phyloP scores from a whole-genome alignment of 2,329 filamentous ascomycete genomes.

The Aspergillus sp. region DNA sequence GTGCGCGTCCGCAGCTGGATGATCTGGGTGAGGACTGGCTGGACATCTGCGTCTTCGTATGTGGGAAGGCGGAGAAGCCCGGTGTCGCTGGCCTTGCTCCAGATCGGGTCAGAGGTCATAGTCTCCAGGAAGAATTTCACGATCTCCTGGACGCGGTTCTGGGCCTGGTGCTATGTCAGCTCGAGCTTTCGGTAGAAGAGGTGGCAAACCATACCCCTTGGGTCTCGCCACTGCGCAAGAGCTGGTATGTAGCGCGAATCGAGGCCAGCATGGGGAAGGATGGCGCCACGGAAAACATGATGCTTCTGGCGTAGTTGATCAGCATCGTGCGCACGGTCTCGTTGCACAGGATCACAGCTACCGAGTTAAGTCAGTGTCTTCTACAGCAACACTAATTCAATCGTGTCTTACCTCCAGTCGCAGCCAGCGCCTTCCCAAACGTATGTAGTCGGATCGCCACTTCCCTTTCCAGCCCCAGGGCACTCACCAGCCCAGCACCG shows the following conservation, averaged over 20 bases:
- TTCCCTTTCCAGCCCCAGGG: constrained; percentile 30
- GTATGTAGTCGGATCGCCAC: constrained; percentile 30
- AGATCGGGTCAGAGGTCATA: constrained; percentile 10
- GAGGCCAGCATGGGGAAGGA: constrained; percentile 54
- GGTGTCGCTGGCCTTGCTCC: constrained; percentile 10
- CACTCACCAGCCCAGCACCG: constrained; percentile 19
- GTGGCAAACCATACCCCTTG: constrained; percentile 20
- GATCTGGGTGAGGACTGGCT: constrained; percentile 44
- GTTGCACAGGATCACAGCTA: constrained; percentile 60
- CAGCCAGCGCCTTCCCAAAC: constrained; percentile 30
- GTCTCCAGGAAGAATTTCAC: constrained; percentile 12
- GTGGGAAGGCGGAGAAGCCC: constrained; percentile 14
- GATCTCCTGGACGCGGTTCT: constrained; percentile 21
- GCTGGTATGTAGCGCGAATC: not conserved
- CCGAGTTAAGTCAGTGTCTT: not conserved
- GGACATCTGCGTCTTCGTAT: constrained; percentile 19
- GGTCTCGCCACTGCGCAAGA: constrained; percentile 1
- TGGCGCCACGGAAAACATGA: constrained; percentile 69
- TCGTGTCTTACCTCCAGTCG: constrained; percentile 26
- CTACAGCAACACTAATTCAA: not conserved
- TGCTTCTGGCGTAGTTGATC: constrained; percentile 66
- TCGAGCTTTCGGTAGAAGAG: not conserved
- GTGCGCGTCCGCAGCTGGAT: constrained; percentile 45
- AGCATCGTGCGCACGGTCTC: constrained; percentile 57
- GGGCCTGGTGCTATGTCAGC: constrained; percentile 1